Evolutionary conservation across 768 basidiomycete genomes (phyloP), one percentile per base, ranked within the genome.

Genomic region (Hericium coralloides): DNA sequence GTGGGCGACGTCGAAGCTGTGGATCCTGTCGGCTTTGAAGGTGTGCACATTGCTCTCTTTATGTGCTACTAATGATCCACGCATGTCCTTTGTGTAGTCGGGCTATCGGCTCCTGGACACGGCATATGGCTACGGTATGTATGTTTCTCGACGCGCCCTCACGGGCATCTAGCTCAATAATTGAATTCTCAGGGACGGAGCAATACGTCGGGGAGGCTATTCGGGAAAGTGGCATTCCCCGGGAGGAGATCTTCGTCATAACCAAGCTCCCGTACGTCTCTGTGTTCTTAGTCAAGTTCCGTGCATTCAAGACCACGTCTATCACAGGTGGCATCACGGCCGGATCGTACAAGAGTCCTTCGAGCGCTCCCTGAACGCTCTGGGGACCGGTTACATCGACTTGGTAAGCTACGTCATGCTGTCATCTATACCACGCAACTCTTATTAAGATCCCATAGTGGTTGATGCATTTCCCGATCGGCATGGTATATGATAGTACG

Each of bases 181-280:
- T 1, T 31, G 31, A 31, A 8, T 9, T 31, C 15, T 4, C 8
- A 43, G 41, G 41, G 17, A 43, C 41, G 15, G 41, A 43, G 12
- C 41, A 43, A 18, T 43, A 43, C 8, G 41, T 43, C 14, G 41
- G 41, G 15, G 41, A 43, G 41, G 41, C 41, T 5, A 43, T 43
- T 8, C 8, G 41, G 14, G 41, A 43, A 43, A 43, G 41, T 12
- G 41, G 41, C 47, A 66, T 69, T 36, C 67, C 67, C 0, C 60
- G 68, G 5, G 59, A 64, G 55, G 61, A 64, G 18, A 31, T 69
- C 18, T 53, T 68, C 48, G 61, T 67, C 56, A 56, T 64, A 43
- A 68, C 65, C 45, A 69, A 69, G 58, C 43, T 45, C 6, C 43
- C 43, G 43, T 45, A 20, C 18, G 43, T 15, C 15, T 20, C 9